phyloP scores from a whole-genome alignment of 1,284 basidiomycete genomes.

The Sporisorium scitamineum region DNA sequence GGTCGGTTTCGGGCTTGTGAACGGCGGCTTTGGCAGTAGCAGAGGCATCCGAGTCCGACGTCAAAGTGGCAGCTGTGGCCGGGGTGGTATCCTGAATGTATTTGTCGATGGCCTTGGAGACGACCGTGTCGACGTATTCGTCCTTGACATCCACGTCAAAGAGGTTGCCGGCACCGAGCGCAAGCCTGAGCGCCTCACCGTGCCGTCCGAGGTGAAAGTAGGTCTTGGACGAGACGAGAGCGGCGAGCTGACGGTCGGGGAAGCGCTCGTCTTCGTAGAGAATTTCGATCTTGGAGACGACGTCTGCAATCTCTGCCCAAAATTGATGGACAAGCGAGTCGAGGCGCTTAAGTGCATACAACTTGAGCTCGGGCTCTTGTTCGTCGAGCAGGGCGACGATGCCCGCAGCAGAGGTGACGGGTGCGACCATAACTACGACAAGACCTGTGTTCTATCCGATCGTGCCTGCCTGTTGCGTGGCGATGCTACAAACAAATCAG shows the following conservation, averaged over 20 bases:
- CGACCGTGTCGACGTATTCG: slow-evolving; percentile 68
- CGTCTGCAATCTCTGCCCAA: slow-evolving; percentile 69
- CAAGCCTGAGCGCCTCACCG: slow-evolving; percentile 67
- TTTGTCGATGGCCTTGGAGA: slow-evolving; percentile 68
- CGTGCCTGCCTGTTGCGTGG: neutral
- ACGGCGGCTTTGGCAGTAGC: slow-evolving; percentile 18
- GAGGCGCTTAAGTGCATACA: slow-evolving; percentile 67
- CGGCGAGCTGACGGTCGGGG: slow-evolving; percentile 64
- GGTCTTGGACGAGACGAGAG: slow-evolving; percentile 68
- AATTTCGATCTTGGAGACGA: slow-evolving; percentile 66
- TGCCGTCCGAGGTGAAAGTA: slow-evolving; percentile 69
- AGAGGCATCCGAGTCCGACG: slow-evolving; percentile 9
- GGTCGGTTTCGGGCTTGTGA: slow-evolving; percentile 28
- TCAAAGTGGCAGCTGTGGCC: slow-evolving; percentile 11
- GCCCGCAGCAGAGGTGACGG: slow-evolving; percentile 59
- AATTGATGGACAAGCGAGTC: slow-evolving; percentile 65
- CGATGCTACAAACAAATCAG: neutral
- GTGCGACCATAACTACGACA: slow-evolving; percentile 43
- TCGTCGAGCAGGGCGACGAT: slow-evolving; percentile 67
- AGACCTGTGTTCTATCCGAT: neutral
- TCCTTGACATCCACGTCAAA: slow-evolving; percentile 67
- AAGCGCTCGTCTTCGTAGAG: slow-evolving; percentile 66
- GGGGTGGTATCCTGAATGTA: slow-evolving; percentile 58
- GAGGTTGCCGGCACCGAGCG: slow-evolving; percentile 65
- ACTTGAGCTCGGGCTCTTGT: slow-evolving; percentile 66